Evolutionary conservation across 2,329 filamentous ascomycete species (phyloP).

Genomic region (Graphiopsis chlorocephala): DNA sequence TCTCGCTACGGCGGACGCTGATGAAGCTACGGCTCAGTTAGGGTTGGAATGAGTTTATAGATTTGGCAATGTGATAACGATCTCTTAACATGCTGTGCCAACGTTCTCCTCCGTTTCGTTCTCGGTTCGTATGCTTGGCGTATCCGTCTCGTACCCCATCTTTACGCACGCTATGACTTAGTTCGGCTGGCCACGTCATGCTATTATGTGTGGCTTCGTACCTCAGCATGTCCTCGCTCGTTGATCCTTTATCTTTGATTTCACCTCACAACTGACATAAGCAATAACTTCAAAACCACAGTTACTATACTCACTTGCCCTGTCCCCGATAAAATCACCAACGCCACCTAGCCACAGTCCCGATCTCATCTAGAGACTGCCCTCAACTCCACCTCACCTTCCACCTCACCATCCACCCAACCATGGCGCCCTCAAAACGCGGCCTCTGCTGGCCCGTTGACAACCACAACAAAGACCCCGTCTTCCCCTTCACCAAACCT

Average conservation of each 20-base stretch:
- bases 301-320: not conserved
- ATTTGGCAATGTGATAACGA: constrained; percentile 11
- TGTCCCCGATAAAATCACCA: not conserved
- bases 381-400: not conserved
- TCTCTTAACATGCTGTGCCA: not conserved
- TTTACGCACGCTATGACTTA: constrained; percentile 1
- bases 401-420: not conserved
- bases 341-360: not conserved
- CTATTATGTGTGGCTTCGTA: not conserved
- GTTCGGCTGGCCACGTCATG: constrained; percentile 8
- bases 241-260: not conserved
- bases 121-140: not conserved
- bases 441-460: constrained; percentile 35
- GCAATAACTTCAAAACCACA: not conserved
- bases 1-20: not conserved
- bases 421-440: constrained; percentile 24
- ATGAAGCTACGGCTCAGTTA: not conserved
- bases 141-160: constrained; percentile 6
- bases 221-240: not conserved
- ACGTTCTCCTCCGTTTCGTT: not conserved
- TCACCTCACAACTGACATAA: not conserved
- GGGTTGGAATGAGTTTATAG: not conserved
- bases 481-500: constrained; percentile 32
- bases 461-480: constrained; percentile 29
- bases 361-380: not conserved